Evolutionary conservation across 805 yeast species (phyloP), one percentile per base, ranked within the genome.

Genomic region (Teunomyces atbi): DNA sequence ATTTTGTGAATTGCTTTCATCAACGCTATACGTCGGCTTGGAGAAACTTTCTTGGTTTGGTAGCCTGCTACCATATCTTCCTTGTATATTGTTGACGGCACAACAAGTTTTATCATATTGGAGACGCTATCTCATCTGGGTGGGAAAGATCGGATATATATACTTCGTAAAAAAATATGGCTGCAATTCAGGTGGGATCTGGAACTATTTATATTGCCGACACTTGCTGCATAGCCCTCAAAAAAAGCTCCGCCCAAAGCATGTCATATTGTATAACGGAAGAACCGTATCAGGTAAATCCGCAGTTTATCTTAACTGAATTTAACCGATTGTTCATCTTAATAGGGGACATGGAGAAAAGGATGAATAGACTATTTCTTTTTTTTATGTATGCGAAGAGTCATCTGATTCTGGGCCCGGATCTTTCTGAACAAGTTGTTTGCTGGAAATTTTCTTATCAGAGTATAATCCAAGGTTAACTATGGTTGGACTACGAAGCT

Each of bases 391-490:
- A 35, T 11, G 23, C 6, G 20, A 35, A 35, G 39, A 35, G 39
- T 35, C 39, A 21, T 35, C 39, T 21, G 39, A 35, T 35, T 35
- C 12, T 35, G 39, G 28, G 39, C 39, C 39, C 21, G 19, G 39
- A 35, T 35, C 27, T 21, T 35, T 6, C 20, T 15, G 20, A n/a
- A 18, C 10, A 34, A 11, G 38, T 11, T 20, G 23, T 12, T 19
- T 16, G 19, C 33, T 29, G 16, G 15, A 15, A 29, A 23, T 23
- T 29, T 29, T 29, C 38, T 18, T 34, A 12, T 15, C 10, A n/a
- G 4, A 29, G 33, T 29, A n/a, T 15, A 29, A 29, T 29, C 10
- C 4, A n/a, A n/a, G 33, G 15, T 12, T 15, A 29, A n/a, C 8
- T 13, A 7, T 8, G 16, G 5, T 29, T 12, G 8, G 10, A n/a